phyloP scores from a whole-genome alignment of 768 basidiomycete species.

The Agaricus bisporus region DNA sequence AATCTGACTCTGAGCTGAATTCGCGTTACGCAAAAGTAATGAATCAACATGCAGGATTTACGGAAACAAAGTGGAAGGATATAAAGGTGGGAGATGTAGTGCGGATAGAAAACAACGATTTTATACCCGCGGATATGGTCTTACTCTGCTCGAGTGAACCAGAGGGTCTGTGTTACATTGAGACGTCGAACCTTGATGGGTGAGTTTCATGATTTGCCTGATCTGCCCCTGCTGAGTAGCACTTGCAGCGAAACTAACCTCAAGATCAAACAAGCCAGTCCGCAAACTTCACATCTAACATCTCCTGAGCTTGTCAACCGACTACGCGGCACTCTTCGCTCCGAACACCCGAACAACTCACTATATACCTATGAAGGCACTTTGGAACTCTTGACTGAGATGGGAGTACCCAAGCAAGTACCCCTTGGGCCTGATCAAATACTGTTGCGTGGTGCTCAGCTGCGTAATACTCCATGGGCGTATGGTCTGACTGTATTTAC shows the following conservation, averaged over 20 bases:
- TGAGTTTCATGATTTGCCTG: slow-evolving; percentile 25
- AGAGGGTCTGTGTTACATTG: slow-evolving; percentile 95
- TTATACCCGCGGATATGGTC: slow-evolving; percentile 93
- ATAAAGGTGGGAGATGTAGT: slow-evolving; percentile 90
- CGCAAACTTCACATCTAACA: slow-evolving; percentile 72
- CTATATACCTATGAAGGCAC: slow-evolving; percentile 93
- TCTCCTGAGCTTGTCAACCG: slow-evolving; percentile 68
- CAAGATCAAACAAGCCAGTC: slow-evolving; percentile 95
- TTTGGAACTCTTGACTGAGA: slow-evolving; percentile 52
- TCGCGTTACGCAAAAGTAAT: slow-evolving; percentile 76
- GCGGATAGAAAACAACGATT: slow-evolving; percentile 85
- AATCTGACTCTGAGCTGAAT: slow-evolving; percentile 90
- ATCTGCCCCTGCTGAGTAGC: slow-evolving; percentile 3
- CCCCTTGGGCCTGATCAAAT: slow-evolving; percentile 95
- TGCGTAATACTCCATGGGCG: slow-evolving; percentile 95
- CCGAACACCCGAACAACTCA: slow-evolving; percentile 96
- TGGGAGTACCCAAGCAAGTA: slow-evolving; percentile 67
- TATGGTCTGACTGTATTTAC: slow-evolving; percentile 94
- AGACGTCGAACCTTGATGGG: slow-evolving; percentile 98
- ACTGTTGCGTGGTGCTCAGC: slow-evolving; percentile 87
- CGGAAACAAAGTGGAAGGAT: slow-evolving; percentile 79
- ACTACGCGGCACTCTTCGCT: slow-evolving; percentile 80
- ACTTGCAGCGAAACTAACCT: slow-evolving; percentile 87
- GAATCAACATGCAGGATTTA: slow-evolving; percentile 54
- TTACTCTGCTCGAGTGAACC: slow-evolving; percentile 89